These are phyloP conservation scores for Amaranthus cruentus DNA, from an alignment of 148 eudicot species.

Conservation along the genomic window DNA sequence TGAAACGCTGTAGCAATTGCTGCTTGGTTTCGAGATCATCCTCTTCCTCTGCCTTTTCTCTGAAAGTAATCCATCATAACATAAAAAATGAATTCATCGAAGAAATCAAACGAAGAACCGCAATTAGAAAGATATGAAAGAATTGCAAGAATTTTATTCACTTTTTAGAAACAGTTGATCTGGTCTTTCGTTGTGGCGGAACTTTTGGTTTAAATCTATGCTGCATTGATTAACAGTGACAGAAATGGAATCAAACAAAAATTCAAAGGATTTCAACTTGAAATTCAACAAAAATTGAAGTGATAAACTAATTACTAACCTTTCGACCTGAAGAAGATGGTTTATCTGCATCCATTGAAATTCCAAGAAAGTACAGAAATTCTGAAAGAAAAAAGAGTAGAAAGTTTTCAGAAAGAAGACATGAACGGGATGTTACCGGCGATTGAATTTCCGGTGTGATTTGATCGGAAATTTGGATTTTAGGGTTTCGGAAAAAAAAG, in stretches of 20 bases:
- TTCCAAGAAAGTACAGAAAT: background rate
- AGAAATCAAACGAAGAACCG: background rate
- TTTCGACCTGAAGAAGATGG: slow-evolving; percentile 23
- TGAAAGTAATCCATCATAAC: slow-evolving; percentile 11
- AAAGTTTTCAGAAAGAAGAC: background rate
- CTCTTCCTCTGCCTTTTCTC: slow-evolving; percentile 30
- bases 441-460: background rate
- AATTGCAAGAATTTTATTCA: background rate
- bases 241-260: background rate
- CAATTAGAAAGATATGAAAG: background rate
- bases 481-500: slow-evolving; percentile 17
- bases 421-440: background rate
- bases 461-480: background rate
- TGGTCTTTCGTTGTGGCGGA: slow-evolving; percentile 30
- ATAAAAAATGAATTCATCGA: background rate
- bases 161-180: slow-evolving; percentile 23
- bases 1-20: slow-evolving; percentile 4
- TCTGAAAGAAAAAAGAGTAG: background rate
- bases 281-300: background rate
- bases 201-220: slow-evolving; percentile 36
- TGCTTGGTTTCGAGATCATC: slow-evolving; percentile 12
- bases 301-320: slow-evolving; percentile 14
- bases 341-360: slow-evolving; percentile 30
- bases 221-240: slow-evolving; percentile 18
- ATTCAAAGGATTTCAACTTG: background rate